Evolutionary conservation across 257 asterid species (phyloP).

Genomic region (Anisodus tanguticus): DNA sequence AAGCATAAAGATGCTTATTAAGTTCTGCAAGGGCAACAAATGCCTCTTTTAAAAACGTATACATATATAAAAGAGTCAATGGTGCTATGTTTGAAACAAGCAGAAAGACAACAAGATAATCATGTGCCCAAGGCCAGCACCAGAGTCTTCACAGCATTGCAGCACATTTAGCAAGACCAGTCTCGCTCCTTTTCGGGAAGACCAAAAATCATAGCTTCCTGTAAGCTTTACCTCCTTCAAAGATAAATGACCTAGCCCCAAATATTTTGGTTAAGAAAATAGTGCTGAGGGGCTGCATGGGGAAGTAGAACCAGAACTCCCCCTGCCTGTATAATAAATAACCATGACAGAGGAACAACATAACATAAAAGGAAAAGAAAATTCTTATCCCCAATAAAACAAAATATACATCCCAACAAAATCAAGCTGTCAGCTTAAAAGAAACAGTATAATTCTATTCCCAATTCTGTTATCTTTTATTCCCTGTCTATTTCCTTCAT

Average conservation of each 20-base stretch:
- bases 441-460: conserved; percentile 24
- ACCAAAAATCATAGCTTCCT: not conserved
- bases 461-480: conserved; percentile 32
- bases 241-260: conserved; percentile 13
- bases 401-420: conserved; percentile 37
- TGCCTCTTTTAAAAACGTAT: not conserved
- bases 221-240: not conserved
- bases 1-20: not conserved
- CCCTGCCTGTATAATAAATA: conserved; percentile 24
- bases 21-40: not conserved
- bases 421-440: conserved; percentile 34
- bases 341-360: conserved; percentile 19
- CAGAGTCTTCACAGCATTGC: not conserved
- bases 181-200: not conserved
- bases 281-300: conserved; percentile 15
- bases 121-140: not conserved
- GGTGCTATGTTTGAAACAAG: not conserved
- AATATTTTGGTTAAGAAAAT: not conserved
- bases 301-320: conserved; percentile 38
- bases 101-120: not conserved
- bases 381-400: conserved; percentile 33
- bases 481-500: conserved; percentile 31
- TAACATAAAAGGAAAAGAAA: conserved; percentile 24
- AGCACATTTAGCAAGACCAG: not conserved
- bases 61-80: not conserved